phyloP scores from a whole-genome alignment of 2,329 filamentous ascomycete species.

The Talaromyces albobiverticillius region DNA sequence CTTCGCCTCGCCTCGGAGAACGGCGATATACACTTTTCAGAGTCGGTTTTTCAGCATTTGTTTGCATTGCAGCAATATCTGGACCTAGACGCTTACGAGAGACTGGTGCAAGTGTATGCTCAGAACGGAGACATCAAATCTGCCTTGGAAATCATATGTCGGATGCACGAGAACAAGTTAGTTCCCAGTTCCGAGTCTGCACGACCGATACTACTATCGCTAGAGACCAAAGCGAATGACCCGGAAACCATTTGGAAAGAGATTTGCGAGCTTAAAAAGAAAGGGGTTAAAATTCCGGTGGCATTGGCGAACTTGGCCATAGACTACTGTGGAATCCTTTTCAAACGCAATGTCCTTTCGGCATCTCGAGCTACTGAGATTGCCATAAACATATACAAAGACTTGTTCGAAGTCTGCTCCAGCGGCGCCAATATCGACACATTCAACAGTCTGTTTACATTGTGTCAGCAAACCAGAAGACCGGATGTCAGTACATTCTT shows the following conservation, averaged over 20 bases:
- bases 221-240: constrained; percentile 49
- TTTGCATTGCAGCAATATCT: constrained; percentile 51
- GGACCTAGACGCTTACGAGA: constrained; percentile 72
- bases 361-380: constrained; percentile 36
- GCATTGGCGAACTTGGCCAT: constrained; percentile 49
- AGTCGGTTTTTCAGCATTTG: constrained; percentile 66
- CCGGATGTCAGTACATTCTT: constrained; percentile 60
- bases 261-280: constrained; percentile 56
- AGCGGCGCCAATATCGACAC: constrained; percentile 46
- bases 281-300: constrained; percentile 47
- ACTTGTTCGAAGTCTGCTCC: constrained; percentile 52
- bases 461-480: constrained; percentile 44
- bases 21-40: constrained; percentile 66
- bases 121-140: constrained; percentile 58
- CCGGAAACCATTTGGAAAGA: constrained; percentile 54
- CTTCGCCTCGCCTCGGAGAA: constrained; percentile 69
- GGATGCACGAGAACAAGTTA: constrained; percentile 67
- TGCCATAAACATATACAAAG: constrained; percentile 61
- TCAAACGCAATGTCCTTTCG: constrained; percentile 26
- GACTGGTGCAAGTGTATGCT: constrained; percentile 70
- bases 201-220: constrained; percentile 57
- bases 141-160: constrained; percentile 67
- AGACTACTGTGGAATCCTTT: constrained; percentile 47
- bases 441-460: constrained; percentile 59
- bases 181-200: constrained; percentile 60